Evolutionary conservation across 352 stramenopile genomes (phyloP).

Genomic region (Pythium rhizo-oryzae): DNA sequence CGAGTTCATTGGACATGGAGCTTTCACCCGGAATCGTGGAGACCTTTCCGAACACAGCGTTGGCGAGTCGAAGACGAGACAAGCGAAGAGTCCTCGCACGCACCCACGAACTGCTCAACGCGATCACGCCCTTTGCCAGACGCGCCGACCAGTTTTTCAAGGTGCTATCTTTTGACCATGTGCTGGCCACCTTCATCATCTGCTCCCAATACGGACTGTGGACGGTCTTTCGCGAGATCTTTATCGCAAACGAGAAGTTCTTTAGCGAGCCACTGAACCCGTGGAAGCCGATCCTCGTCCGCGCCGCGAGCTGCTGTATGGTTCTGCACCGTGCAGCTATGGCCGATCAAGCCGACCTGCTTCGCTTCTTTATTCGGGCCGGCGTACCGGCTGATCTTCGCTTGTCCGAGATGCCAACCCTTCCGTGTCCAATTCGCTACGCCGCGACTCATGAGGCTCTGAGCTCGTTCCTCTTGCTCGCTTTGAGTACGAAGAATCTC

Average conservation of each 20-base stretch:
- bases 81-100: slow-evolving; percentile 27
- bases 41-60: background rate
- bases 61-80: slow-evolving; percentile 18
- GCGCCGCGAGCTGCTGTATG: slow-evolving; percentile 45
- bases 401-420: slow-evolving; percentile 31
- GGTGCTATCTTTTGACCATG: slow-evolving; percentile 42
- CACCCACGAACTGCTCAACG: slow-evolving; percentile 33
- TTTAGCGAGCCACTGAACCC: slow-evolving; percentile 44
- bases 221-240: slow-evolving; percentile 45
- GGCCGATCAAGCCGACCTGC: slow-evolving; percentile 41
- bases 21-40: background rate
- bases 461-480: slow-evolving; percentile 47
- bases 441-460: slow-evolving; percentile 46
- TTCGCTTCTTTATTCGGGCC: slow-evolving; percentile 50
- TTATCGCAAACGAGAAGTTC: slow-evolving; percentile 37
- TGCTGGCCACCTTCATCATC: slow-evolving; percentile 49
- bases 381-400: slow-evolving; percentile 45
- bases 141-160: slow-evolving; percentile 45
- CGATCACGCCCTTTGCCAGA: slow-evolving; percentile 30
- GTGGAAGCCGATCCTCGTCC: slow-evolving; percentile 52
- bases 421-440: slow-evolving; percentile 49
- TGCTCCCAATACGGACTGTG: slow-evolving; percentile 55
- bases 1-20: background rate
- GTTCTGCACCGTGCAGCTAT: slow-evolving; percentile 54
- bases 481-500: slow-evolving; percentile 35